These are phyloP conservation scores for Neonectria sp. DNA, from an alignment of 2,329 filamentous ascomycete species.

Conservation along the genomic window DNA sequence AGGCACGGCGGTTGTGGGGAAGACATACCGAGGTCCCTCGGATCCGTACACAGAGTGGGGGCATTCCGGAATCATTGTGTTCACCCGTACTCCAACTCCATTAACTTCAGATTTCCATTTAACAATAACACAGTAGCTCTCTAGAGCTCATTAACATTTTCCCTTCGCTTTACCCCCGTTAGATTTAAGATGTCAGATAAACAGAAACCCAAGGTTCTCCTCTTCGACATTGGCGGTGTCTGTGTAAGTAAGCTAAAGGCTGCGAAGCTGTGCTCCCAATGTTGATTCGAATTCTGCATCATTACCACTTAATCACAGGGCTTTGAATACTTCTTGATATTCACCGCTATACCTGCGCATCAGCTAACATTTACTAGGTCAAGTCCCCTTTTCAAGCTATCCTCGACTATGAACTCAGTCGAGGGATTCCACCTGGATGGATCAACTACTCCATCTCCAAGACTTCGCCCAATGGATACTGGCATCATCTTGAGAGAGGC, in stretches of 20 bases:
- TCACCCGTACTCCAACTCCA: neutral
- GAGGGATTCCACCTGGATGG: slow-evolving; percentile 88
- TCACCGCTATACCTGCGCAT: neutral
- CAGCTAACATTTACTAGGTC: slow-evolving; percentile 69
- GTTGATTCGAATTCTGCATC: neutral
- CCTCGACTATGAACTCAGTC: slow-evolving; percentile 85
- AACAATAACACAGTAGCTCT: neutral
- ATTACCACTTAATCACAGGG: neutral
- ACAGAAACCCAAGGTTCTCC: slow-evolving; percentile 77
- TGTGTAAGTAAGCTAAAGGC: slow-evolving; percentile 78
- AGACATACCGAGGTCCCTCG: slow-evolving; percentile 45
- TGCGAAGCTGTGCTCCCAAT: neutral
- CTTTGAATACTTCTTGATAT: neutral
- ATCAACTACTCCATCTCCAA: slow-evolving; percentile 91
- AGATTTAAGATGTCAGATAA: slow-evolving; percentile 57
- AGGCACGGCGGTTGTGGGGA: slow-evolving; percentile 21
- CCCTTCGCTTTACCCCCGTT: too few relatives aligned
- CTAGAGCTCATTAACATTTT: neutral
- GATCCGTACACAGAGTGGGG: slow-evolving; percentile 33
- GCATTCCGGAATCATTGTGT: slow-evolving; percentile 1
- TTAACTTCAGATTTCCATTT: neutral
- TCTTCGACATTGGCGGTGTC: slow-evolving; percentile 98
- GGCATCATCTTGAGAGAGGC: slow-evolving; percentile 91
- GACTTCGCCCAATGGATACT: slow-evolving; percentile 83
- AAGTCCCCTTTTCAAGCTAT: slow-evolving; percentile 94